Base-by-base conservation (phyloP, 495 filamentous ascomycete species). In the Lasiosphaeris hirsuta region DNA sequence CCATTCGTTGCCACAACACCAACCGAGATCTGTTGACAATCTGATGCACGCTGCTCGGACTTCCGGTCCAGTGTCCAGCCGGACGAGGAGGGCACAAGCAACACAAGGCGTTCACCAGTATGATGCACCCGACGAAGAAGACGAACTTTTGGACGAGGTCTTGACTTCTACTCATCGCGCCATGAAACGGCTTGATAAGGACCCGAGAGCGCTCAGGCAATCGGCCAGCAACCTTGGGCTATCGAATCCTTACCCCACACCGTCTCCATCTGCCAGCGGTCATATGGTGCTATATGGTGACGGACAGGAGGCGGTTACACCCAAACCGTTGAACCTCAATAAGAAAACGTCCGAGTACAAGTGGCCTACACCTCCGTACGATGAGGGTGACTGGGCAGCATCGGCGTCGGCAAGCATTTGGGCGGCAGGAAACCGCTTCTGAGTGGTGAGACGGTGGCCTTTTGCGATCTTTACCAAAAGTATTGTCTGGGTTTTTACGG, bases 301-400 rank as follows among this genome's bases (percentile, higher is more conserved):
- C 42, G 74, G 76, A 36, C 76, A 86, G 50, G 84, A 91, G 55
- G 75, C 78, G 13, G 69, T 85, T 10, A 83, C 81, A 30, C 86
- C 86, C 44, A 80, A 83, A 56, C 77, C 78, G 3, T 63, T 82
- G 41, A 71, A 78, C 39, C 70, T 76, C 43, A 67, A 69, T 64
- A 84, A 81, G 57, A 78, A 85, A 58, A 71, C 79, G 30, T 66
- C 77, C 11, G 79, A 81, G 56, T 81, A 88, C 43, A 90, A 92
- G 70, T 96, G 90, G 89, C 92, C 92, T 23, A 97, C 94, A n/a
- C 95, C 95, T 39, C 94, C 94, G 30, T 95, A 96, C 63, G 77
- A 81, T 51, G 92, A 95, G 65, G 83, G 85, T 57, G 94, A 92
- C 69, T 96, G 89, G 92, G 89, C 85, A 33, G 84, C 86, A n/a